A percentile compares a stretch with the other conserved stretches of the same genome.
These are phyloP conservation scores for Euphorbia celastroides DNA, from an alignment of 441 rosid genomes.

Conservation along the genomic window DNA sequence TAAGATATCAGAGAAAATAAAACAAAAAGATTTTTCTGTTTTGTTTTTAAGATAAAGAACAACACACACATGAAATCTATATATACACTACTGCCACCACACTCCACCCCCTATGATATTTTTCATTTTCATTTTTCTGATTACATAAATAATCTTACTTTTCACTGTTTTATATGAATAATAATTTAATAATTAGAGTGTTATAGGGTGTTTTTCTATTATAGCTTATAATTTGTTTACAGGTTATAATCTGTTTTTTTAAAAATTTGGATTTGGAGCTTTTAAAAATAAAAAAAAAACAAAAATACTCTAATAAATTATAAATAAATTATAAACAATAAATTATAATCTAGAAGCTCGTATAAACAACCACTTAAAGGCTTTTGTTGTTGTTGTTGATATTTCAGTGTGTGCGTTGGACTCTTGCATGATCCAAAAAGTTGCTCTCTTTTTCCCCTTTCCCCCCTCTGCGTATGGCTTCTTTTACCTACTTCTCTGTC, in stretches of 20 bases:
- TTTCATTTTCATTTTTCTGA: not conserved
- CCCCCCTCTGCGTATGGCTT: conserved; percentile 21
- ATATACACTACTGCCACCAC: not conserved
- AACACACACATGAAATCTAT: not conserved
- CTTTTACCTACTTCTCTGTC: conserved; percentile 48
- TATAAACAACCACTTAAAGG: too few species aligned
- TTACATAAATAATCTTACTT: too few species aligned
- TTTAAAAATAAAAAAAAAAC: not conserved
- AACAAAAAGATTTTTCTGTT: not conserved
- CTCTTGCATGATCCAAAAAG: conserved; percentile 48
- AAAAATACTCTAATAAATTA: too few species aligned
- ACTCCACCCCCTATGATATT: too few species aligned
- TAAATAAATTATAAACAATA: too few species aligned
- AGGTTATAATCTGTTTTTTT: too few species aligned
- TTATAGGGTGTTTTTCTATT: too few species aligned
- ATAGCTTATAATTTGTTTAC: too few species aligned
- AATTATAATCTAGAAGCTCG: too few species aligned
- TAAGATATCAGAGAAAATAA: conserved; percentile 20
- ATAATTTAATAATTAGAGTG: not conserved
- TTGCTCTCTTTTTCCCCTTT: conserved; percentile 5
- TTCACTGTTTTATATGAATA: too few species aligned
- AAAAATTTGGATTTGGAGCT: too few species aligned
- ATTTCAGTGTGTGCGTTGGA: conserved; percentile 40
- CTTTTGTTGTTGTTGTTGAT: conserved; percentile 14
- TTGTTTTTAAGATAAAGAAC: not conserved